phyloP scores from a whole-genome alignment of 805 yeast genomes.

The Saccharomycopsis babjevae region DNA sequence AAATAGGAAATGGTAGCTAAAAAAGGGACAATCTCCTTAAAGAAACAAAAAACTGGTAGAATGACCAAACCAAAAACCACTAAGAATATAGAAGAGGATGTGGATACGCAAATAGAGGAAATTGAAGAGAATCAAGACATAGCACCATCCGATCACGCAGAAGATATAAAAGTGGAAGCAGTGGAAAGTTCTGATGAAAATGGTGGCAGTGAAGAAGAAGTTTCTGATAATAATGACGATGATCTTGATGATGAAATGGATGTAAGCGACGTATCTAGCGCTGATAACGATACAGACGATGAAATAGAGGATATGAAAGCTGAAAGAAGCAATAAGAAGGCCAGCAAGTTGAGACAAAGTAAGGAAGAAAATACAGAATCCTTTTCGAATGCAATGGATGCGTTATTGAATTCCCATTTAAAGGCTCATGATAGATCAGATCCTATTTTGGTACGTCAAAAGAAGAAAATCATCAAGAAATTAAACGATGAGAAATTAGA shows the following conservation, averaged over 20 bases:
- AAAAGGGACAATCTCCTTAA: conserved; percentile 5
- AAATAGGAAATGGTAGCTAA: neutral
- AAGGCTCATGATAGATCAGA: conserved; percentile 85
- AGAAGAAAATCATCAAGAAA: conserved; percentile 56
- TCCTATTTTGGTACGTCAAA: conserved; percentile 80
- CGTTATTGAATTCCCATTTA: conserved; percentile 72
- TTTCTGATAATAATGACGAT: no score
- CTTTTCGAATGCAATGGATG: conserved; percentile 75
- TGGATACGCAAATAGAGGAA: neutral
- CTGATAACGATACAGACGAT: conserved; percentile 20
- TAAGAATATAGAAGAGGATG: neutral
- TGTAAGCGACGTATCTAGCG: conserved; percentile 19
- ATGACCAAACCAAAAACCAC: neutral
- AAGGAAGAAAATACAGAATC: conserved; percentile 53
- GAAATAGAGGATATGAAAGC: conserved; percentile 25
- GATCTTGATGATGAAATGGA: conserved; percentile 20
- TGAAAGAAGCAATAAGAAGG: conserved; percentile 31
- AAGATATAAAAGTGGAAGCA: neutral
- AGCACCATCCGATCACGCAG: no score
- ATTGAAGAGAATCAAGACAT: no score
- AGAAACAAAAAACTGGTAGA: conserved; percentile 6
- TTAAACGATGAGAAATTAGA: conserved; percentile 77
- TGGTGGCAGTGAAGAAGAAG: conserved; percentile 17
- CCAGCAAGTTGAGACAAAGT: conserved; percentile 46
- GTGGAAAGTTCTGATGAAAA: conserved; percentile 6